A percentile compares a stretch with the other conserved stretches of the same genome.
These are phyloP conservation scores for Teunomyces aglyptinius DNA, from an alignment of 805 yeast genomes.

Conservation along the genomic window DNA sequence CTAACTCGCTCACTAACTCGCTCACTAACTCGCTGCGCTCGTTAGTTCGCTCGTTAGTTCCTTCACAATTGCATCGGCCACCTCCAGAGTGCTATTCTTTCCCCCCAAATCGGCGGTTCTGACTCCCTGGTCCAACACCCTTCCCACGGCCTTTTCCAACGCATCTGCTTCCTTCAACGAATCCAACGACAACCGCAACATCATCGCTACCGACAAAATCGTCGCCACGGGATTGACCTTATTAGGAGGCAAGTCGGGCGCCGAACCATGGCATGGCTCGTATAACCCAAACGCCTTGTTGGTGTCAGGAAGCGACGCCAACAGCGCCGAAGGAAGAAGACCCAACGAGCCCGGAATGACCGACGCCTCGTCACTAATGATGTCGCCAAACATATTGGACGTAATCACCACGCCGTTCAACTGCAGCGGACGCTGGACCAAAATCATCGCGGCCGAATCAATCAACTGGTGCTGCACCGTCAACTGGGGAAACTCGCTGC, in stretches of 20 bases:
- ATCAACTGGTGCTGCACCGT: conserved; percentile 89
- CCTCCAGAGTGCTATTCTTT: conserved; percentile 76
- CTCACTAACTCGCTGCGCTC: too few species aligned
- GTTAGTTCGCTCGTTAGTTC: conserved; percentile 39
- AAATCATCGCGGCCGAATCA: conserved; percentile 98
- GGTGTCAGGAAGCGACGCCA: conserved; percentile 95
- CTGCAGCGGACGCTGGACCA: conserved; percentile 86
- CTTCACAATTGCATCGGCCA: conserved; percentile 70
- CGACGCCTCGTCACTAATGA: conserved; percentile 95
- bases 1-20: too few species aligned
- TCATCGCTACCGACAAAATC: conserved; percentile 94
- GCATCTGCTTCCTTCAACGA: conserved; percentile 82
- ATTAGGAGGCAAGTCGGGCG: conserved; percentile 86
- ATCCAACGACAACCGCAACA: conserved; percentile 88
- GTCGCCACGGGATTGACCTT: conserved; percentile 96
- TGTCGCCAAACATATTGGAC: conserved; percentile 97
- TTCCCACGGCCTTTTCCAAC: conserved; percentile 81
- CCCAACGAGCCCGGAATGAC: conserved; percentile 98
- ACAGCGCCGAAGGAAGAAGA: conserved; percentile 90
- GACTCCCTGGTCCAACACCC: conserved; percentile 76
- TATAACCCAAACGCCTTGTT: conserved; percentile 93
- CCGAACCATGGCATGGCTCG: conserved; percentile 98
- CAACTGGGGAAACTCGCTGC: conserved; percentile 87
- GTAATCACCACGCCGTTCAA: conserved; percentile 92
- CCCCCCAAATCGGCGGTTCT: conserved; percentile 95